Evolutionary conservation across 2,329 filamentous ascomycete species (phyloP).

Genomic region (Cytospora mali): DNA sequence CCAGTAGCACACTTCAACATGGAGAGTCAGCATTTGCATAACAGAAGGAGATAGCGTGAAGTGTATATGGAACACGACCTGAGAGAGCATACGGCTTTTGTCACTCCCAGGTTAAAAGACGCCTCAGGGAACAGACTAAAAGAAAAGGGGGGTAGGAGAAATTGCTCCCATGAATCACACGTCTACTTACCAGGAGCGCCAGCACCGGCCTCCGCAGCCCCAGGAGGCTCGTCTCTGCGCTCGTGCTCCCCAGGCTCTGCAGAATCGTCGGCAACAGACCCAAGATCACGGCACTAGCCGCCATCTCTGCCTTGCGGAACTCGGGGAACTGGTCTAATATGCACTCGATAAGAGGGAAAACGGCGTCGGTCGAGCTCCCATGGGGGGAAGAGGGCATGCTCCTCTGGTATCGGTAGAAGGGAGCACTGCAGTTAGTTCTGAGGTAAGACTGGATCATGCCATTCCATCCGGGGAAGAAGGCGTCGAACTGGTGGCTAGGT

Average conservation of each 20-base stretch:
- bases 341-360: slow-evolving; percentile 7
- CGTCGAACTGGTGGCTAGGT: slow-evolving; percentile 3
- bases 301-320: slow-evolving; percentile 40
- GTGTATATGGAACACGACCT: too few species aligned
- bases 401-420: too few species aligned
- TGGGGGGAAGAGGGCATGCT: neutral
- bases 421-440: neutral
- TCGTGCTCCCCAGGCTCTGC: slow-evolving; percentile 25
- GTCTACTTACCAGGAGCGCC: slow-evolving; percentile 22
- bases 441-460: slow-evolving; percentile 2
- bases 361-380: neutral
- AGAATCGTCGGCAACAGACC: slow-evolving; percentile 30
- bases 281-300: slow-evolving; percentile 31
- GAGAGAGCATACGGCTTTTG: too few species aligned
- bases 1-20: neutral
- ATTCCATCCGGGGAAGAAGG: slow-evolving; percentile 17
- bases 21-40: too few species aligned
- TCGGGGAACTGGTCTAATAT: slow-evolving; percentile 35
- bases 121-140: too few species aligned
- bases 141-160: too few species aligned
- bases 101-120: too few species aligned
- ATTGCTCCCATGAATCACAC: too few species aligned
- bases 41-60: too few species aligned
- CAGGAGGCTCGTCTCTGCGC: slow-evolving; percentile 30
- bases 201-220: slow-evolving; percentile 30